A percentile compares a stretch with the other conserved stretches of the same genome.
Conservation (phyloP, 2,329 filamentous ascomycete species). For the Fusarium protoensiforme region DNA sequence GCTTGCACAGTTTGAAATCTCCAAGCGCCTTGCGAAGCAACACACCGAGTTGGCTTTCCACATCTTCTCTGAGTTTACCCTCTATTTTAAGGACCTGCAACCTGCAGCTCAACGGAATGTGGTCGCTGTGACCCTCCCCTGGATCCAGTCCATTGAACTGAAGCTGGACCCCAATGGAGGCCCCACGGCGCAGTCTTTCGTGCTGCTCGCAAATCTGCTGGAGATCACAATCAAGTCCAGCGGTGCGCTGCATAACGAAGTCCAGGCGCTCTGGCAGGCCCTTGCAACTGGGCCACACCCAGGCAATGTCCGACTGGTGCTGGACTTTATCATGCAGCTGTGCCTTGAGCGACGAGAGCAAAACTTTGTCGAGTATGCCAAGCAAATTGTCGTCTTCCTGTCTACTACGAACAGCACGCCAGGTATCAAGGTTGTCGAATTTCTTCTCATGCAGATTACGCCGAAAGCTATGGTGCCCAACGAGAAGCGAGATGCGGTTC, state of each 20-base stretch:
- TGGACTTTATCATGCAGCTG: constrained; percentile 95
- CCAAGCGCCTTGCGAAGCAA: constrained; percentile 86
- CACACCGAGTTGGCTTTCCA: constrained; percentile 91
- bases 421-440: constrained; percentile 93
- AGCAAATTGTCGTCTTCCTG: constrained; percentile 96
- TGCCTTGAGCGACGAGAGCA: constrained; percentile 95
- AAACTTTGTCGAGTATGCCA: constrained; percentile 97
- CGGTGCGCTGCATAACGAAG: constrained; percentile 90
- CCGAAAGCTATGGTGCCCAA: constrained; percentile 98
- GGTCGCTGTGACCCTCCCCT: constrained; percentile 92
- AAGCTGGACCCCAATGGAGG: constrained; percentile 92
- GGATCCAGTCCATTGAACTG: constrained; percentile 94
- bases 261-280: constrained; percentile 97
- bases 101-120: constrained; percentile 90
- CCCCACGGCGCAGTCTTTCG: constrained; percentile 91
- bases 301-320: constrained; percentile 91
- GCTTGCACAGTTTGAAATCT: constrained; percentile 95
- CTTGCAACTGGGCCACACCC: constrained; percentile 91
- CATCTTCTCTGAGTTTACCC: constrained; percentile 94
- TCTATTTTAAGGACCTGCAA: constrained; percentile 89
- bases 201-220: constrained; percentile 92
- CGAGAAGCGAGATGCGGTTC: constrained; percentile 77
- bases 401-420: constrained; percentile 80
- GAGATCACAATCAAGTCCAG: constrained; percentile 96
- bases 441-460: constrained; percentile 88